Conservation (phyloP, 1,139 yeast genomes). For the Pichiaceae sp. region DNA sequence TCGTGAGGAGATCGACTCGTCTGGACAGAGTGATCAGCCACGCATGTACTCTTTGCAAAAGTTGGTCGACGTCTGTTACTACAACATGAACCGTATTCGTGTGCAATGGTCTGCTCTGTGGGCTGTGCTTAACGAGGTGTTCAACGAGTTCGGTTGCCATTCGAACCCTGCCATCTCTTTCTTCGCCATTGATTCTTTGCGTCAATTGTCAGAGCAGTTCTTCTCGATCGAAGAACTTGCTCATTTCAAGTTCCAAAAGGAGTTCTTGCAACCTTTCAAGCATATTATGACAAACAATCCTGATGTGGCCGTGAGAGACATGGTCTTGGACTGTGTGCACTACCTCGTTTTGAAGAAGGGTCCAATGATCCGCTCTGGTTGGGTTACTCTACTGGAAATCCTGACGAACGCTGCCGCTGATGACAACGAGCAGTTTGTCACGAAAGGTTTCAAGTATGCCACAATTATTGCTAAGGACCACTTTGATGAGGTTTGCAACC, state of each 20-base stretch:
- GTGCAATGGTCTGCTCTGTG: conserved; percentile 96
- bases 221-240: conserved; percentile 89
- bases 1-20: conserved; percentile 82
- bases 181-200: conserved; percentile 87
- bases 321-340: conserved; percentile 84
- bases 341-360: conserved; percentile 81
- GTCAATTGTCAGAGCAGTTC: conserved; percentile 89
- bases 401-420: conserved; percentile 53
- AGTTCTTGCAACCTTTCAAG: conserved; percentile 86
- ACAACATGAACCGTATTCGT: conserved; percentile 93
- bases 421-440: conserved; percentile 47
- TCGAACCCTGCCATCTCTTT: conserved; percentile 68
- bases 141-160: conserved; percentile 80
- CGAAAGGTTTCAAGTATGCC: conserved; percentile 55
- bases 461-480: conserved; percentile 56
- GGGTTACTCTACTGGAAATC: conserved; percentile 84
- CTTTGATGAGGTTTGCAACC: conserved; percentile 55
- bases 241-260: conserved; percentile 91
- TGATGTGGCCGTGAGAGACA: conserved; percentile 68
- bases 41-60: conserved; percentile 89
- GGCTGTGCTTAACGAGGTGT: conserved; percentile 88
- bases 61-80: conserved; percentile 94
- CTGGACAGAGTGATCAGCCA: conserved; percentile 76
- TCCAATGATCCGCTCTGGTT: conserved; percentile 76
- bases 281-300: conserved; percentile 64